phyloP scores from a whole-genome alignment of 257 asterid species.

The Primulina eburnea region DNA sequence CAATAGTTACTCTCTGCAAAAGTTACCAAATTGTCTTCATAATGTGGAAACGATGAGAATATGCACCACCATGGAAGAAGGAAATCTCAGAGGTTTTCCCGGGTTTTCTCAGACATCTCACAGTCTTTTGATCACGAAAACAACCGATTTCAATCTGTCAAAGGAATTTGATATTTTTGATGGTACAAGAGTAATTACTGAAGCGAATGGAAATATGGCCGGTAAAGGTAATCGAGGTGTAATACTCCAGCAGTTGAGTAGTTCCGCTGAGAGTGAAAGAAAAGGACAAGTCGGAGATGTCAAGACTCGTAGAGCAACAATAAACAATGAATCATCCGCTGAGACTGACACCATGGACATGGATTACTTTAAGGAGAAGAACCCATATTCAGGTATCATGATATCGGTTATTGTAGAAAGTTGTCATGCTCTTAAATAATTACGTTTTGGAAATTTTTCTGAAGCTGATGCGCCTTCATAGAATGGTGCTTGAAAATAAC shows the following conservation, averaged over 20 bases:
- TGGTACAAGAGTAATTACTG: conserved; percentile 23
- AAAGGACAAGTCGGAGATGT: conserved; percentile 30
- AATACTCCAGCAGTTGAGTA: conserved; percentile 37
- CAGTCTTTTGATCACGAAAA: conserved; percentile 41
- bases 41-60: conserved; percentile 46
- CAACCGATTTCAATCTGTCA: conserved; percentile 33
- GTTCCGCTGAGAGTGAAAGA: conserved; percentile 42
- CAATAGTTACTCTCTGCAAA: conserved; percentile 28
- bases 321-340: conserved; percentile 66
- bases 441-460: neutral
- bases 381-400: conserved; percentile 35
- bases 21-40: conserved; percentile 33
- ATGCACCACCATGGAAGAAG: conserved; percentile 17
- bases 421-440: neutral
- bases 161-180: conserved; percentile 32
- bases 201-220: conserved; percentile 29
- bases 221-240: conserved; percentile 38
- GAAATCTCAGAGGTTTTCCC: conserved; percentile 32
- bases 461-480: neutral
- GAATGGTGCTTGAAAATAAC: neutral
- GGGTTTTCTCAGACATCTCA: conserved; percentile 56
- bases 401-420: neutral
- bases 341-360: conserved; percentile 64
- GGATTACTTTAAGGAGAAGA: conserved; percentile 39
- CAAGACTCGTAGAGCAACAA: conserved; percentile 28